phyloP scores from a whole-genome alignment of 306 rosid genomes.

The Bauhinia variegata region DNA sequence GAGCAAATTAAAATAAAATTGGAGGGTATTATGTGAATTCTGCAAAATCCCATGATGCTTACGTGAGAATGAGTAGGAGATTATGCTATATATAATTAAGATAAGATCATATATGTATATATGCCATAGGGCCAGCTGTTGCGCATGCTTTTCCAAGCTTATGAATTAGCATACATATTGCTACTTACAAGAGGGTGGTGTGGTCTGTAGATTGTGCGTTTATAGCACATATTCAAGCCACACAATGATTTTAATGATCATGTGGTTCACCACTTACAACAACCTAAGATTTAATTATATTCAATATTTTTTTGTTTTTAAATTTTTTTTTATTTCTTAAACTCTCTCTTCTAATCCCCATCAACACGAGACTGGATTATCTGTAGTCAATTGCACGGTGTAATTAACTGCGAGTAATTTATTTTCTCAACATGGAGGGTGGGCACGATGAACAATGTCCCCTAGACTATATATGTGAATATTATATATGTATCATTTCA shows the following conservation, averaged over 20 bases:
- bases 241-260: conserved; percentile 54
- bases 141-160: conserved; percentile 57
- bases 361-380: no score
- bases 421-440: no score
- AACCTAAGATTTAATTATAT: conserved; percentile 37
- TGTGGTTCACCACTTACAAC: conserved; percentile 52
- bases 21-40: no score
- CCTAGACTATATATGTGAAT: conserved; percentile 34
- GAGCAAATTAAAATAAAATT: no score
- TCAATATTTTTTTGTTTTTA: background rate
- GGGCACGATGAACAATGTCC: no score
- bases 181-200: conserved; percentile 5
- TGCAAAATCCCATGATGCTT: conserved; percentile 35
- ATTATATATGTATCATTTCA: conserved; percentile 37
- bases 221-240: conserved; percentile 47
- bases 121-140: no score
- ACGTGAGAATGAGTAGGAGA: conserved; percentile 47
- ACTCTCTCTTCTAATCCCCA: no score
- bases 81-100: background rate
- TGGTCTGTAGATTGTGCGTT: conserved; percentile 5
- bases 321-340: background rate
- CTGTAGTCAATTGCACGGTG: no score
- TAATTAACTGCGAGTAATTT: no score
- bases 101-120: background rate
- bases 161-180: conserved; percentile 39